phyloP scores from a whole-genome alignment of 2,329 filamentous ascomycete genomes.

The Colletotrichum lentis region DNA sequence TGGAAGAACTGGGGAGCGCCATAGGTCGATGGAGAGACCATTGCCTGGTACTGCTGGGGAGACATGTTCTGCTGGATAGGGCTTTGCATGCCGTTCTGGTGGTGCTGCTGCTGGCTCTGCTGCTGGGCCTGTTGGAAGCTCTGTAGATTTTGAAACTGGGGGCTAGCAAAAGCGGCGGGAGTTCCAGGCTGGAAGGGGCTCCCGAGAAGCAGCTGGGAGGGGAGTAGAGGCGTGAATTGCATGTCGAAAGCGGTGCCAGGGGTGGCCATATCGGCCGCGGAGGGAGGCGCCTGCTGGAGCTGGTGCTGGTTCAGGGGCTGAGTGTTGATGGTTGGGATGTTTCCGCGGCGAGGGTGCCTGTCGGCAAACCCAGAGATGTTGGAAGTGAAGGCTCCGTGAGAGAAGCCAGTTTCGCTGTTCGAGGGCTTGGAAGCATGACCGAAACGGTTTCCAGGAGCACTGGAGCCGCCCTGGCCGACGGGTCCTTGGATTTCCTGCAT shows the following conservation, averaged over 20 bases:
- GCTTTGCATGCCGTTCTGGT: conserved; percentile 72
- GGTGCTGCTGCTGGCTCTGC: conserved; percentile 63
- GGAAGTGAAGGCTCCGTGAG: conserved; percentile 88
- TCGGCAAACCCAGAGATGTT: conserved; percentile 88
- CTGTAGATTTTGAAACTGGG: conserved; percentile 87
- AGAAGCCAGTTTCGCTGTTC: conserved; percentile 87
- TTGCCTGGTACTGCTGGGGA: conserved; percentile 81
- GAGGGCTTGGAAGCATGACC: conserved; percentile 82
- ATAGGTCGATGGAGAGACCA: conserved; percentile 86
- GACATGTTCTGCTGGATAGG: conserved; percentile 81
- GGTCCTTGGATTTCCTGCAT: conserved; percentile 87
- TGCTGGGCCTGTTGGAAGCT: conserved; percentile 72
- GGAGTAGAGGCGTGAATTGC: conserved; percentile 96
- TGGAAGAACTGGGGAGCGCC: conserved; percentile 84
- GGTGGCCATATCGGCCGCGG: conserved; percentile 78
- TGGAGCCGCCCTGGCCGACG: conserved; percentile 66
- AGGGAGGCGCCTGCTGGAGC: conserved; percentile 55
- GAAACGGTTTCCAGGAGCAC: conserved; percentile 67
- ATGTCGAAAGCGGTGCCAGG: conserved; percentile 93
- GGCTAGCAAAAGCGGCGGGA: conserved; percentile 86
- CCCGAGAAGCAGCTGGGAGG: conserved; percentile 91
- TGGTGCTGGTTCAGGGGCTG: conserved; percentile 45
- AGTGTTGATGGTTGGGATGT: conserved; percentile 94
- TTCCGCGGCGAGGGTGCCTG: conserved; percentile 82
- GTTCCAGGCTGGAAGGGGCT: conserved; percentile 97